Conservation (phyloP, 495 filamentous ascomycete species). For the Aspergillus bridgeri region DNA sequence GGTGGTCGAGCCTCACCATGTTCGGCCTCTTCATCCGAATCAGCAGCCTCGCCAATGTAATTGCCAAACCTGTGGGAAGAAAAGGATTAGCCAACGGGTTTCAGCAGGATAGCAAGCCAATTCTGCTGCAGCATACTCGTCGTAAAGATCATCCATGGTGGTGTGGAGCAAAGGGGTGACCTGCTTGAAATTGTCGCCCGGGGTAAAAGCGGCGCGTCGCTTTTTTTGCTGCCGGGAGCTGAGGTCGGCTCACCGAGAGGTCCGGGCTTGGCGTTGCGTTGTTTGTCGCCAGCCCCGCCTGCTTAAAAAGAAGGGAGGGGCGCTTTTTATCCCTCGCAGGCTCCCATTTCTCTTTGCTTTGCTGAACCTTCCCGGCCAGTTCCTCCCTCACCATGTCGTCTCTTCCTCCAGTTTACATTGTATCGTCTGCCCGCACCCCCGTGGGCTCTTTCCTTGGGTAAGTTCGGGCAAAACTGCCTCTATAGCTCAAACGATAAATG, state of each 20-base stretch:
- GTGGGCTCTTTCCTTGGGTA: conserved; percentile 92
- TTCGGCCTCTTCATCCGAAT: conserved; percentile 82
- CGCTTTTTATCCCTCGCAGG: conserved; percentile 9
- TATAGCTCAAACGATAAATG: not conserved
- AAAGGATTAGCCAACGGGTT: conserved; percentile 20
- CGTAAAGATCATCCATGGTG: conserved; percentile 79
- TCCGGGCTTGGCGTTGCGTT: conserved; percentile 29
- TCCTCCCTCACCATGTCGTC: conserved; percentile 46
- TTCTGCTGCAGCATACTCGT: conserved; percentile 55
- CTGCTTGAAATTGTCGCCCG: conserved; percentile 13
- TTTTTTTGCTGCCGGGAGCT: conserved; percentile 17
- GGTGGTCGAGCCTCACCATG: conserved; percentile 65
- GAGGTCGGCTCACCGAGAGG: conserved; percentile 22
- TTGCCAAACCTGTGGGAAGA: conserved; percentile 74
- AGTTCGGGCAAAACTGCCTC: conserved; percentile 23
- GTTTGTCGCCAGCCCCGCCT: conserved; percentile 9
- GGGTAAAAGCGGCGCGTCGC: conserved; percentile 14
- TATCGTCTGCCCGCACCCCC: conserved; percentile 85
- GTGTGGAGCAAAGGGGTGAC: conserved; percentile 7
- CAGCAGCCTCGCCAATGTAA: conserved; percentile 87
- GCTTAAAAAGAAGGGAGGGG: conserved; percentile 3
- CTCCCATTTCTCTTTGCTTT: not conserved
- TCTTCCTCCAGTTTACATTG: conserved; percentile 88
- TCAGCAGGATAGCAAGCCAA: not conserved
- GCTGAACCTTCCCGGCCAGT: too few relatives aligned